Conservation (phyloP, 331 rosid species). For the Malus hybrid region DNA sequence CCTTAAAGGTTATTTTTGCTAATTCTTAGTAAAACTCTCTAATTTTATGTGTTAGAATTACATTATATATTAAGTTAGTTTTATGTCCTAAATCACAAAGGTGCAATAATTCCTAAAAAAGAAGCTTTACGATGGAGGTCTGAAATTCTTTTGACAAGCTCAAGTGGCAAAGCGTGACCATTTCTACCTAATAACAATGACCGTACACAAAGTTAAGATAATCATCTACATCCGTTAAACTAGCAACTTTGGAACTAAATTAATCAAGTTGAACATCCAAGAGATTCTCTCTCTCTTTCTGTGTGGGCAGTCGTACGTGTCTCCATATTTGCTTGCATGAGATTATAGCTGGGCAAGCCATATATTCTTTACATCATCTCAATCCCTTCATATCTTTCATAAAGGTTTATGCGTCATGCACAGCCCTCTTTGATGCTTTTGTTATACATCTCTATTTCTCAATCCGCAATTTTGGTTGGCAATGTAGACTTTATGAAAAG, state of each 20-base stretch:
- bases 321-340: slow-evolving; percentile 9
- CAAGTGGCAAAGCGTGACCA: slow-evolving; percentile 7
- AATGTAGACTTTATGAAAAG: no score
- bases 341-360: not conserved
- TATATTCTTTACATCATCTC: slow-evolving; percentile 8
- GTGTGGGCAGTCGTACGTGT: slow-evolving; percentile 3
- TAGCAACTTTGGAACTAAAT: not conserved
- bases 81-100: no score
- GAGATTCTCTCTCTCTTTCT: slow-evolving; percentile 4
- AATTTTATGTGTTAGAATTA: no score
- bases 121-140: not conserved
- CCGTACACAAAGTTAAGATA: slow-evolving; percentile 9
- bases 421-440: not conserved
- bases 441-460: not conserved
- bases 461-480: not conserved
- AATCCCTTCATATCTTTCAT: slow-evolving; percentile 5
- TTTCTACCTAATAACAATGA: slow-evolving; percentile 3
- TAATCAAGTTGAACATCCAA: not conserved
- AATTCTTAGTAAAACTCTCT: no score
- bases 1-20: no score
- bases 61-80: no score
- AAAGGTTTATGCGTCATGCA: not conserved
- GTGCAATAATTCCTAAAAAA: not conserved
- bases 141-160: not conserved
- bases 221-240: not conserved